These are phyloP conservation scores for Cucurbita maxima DNA, from an alignment of 306 rosid species.

Conservation along the genomic window DNA sequence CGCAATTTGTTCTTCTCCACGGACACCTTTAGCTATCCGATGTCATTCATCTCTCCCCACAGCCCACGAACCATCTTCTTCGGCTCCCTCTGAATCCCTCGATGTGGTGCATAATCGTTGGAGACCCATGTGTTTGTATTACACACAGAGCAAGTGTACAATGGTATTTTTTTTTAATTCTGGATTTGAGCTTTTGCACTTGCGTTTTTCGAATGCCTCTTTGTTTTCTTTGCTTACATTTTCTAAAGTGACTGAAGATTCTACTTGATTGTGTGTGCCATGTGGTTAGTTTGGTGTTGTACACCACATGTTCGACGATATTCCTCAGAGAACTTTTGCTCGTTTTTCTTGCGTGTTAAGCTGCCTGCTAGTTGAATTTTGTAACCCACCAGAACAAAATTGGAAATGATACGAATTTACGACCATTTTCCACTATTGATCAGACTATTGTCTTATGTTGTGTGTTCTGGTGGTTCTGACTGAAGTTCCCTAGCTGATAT, in stretches of 20 bases:
- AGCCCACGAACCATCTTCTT: slow-evolving; percentile 15
- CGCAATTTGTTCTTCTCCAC: background rate
- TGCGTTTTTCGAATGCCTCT: background rate
- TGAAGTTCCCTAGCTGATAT: background rate
- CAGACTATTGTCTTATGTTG: background rate
- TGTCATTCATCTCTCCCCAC: slow-evolving; percentile 35
- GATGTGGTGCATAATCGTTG: slow-evolving; percentile 21
- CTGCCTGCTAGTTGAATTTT: background rate
- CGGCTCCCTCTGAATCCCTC: background rate
- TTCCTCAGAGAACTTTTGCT: slow-evolving; percentile 10
- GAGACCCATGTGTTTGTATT: slow-evolving; percentile 76
- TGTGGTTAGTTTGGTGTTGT: background rate
- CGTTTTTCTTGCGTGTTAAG: background rate
- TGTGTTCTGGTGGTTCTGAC: background rate
- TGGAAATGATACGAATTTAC: background rate
- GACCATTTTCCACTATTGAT: background rate
- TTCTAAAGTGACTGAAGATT: background rate
- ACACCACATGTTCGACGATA: slow-evolving; percentile 31
- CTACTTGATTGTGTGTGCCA: background rate
- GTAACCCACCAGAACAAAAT: background rate
- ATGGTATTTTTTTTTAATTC: slow-evolving; percentile 27
- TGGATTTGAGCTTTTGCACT: background rate
- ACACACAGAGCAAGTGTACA: slow-evolving; percentile 77
- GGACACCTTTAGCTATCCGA: background rate
- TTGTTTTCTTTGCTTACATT: background rate